phyloP scores from a whole-genome alignment of 1,284 basidiomycete genomes.

The Ganoderma lucidum region DNA sequence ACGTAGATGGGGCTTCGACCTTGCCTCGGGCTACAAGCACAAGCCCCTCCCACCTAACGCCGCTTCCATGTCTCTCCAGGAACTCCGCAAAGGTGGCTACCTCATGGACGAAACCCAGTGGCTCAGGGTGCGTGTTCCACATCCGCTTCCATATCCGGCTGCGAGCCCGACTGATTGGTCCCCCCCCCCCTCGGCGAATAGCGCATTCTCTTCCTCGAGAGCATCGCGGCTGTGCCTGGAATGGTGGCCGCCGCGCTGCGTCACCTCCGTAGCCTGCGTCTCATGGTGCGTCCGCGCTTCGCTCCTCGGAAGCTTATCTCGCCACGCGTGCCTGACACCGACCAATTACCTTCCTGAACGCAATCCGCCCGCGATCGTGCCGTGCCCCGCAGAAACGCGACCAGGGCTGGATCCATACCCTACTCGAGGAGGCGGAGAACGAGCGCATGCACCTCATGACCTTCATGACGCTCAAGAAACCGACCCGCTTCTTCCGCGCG shows the following conservation, averaged over 20 bases:
- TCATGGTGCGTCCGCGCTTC: conserved; percentile 65
- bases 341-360: conserved; percentile 10
- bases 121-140: conserved; percentile 63
- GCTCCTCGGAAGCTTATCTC: conserved; percentile 2
- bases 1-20: conserved; percentile 71
- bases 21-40: conserved; percentile 85
- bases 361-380: background rate
- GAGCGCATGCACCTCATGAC: conserved; percentile 96
- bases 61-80: conserved; percentile 66
- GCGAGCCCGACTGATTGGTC: conserved; percentile 2
- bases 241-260: conserved; percentile 92
- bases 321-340: conserved; percentile 15
- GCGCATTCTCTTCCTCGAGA: conserved; percentile 90
- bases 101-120: conserved; percentile 79
- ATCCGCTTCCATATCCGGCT: background rate
- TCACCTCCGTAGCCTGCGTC: conserved; percentile 82
- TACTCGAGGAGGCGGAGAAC: conserved; percentile 94
- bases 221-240: conserved; percentile 92
- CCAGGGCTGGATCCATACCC: conserved; percentile 87
- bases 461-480: conserved; percentile 87
- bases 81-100: conserved; percentile 78
- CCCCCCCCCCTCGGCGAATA: conserved; percentile 36
- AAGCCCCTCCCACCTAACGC: conserved; percentile 66
- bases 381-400: conserved; percentile 73
- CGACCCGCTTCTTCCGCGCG: conserved; percentile 80